A percentile compares a stretch with the other conserved stretches of the same genome.
These are phyloP conservation scores for Phaeosphaeria sp. DNA, from an alignment of 2,329 filamentous ascomycete species.

Conservation along the genomic window DNA sequence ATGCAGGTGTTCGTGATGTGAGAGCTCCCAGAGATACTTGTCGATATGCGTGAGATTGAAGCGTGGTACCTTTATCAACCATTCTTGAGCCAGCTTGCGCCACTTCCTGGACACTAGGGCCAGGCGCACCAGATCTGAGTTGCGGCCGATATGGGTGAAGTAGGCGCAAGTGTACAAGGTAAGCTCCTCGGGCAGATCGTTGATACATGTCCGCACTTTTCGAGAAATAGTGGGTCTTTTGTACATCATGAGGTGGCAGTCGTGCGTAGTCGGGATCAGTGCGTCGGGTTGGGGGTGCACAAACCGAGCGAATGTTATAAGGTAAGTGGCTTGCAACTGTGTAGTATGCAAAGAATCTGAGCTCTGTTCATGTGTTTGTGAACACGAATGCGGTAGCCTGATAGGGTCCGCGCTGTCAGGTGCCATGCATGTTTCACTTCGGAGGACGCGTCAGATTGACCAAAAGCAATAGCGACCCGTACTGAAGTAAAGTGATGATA, in stretches of 20 bases:
- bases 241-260: not conserved
- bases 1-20: constrained; percentile 5
- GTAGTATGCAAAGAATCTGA: not conserved
- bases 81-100: constrained; percentile 21
- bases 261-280: not conserved
- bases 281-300: too few species aligned
- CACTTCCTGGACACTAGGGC: constrained; percentile 19
- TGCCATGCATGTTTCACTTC: not conserved
- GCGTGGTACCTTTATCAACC: constrained; percentile 17
- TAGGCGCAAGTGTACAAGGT: constrained; percentile 16
- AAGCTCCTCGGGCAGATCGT: constrained; percentile 21
- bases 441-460: too few species aligned
- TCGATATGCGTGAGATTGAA: constrained; percentile 24
- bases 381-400: not conserved
- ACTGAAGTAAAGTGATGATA: too few species aligned
- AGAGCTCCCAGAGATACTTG: constrained; percentile 17
- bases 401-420: not conserved
- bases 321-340: too few species aligned
- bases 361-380: not conserved
- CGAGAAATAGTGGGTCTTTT: not conserved
- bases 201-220: not conserved
- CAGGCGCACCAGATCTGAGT: constrained; percentile 17
- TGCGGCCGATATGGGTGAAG: constrained; percentile 10
- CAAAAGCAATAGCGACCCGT: too few species aligned
- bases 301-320: too few species aligned